Evolutionary conservation across 192 early-diverging fungal species (phyloP), one percentile per base, ranked within the genome.

Genomic region (Linnemannia schmuckeri): DNA sequence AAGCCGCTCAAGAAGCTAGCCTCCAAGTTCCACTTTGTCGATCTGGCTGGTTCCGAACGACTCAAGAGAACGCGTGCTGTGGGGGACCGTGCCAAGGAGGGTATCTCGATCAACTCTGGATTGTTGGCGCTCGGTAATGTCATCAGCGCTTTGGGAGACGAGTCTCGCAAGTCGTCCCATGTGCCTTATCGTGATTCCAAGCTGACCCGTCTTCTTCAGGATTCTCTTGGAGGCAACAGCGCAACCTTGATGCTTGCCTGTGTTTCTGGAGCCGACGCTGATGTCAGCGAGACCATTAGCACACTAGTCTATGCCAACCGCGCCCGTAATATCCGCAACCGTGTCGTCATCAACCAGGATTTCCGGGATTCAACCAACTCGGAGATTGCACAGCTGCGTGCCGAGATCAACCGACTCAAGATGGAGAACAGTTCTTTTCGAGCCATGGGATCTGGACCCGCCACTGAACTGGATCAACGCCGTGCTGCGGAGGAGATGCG

Each of bases 141-240:
- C 20, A 99, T 99, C 57, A 96, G 94, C 30, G 99, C 98, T 4
- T 92, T 99, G 22, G 97, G 97, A 44, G 98, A 98, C 79, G 89
- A 93, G 70, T 49, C 91, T 20, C 90, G 93, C 44, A 89, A 90
- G 40, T 90, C 88, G 6, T 89, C 91, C 12, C 97, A 99, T 76
- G 93, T 99, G 17, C 99, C 99, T 20, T 99, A 99, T 81, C 95
- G 99, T 84, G 98, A 99, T 87, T 96, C 95, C 24, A 99, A 99
- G 88, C 90, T 99, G 33, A 99, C 99, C 0, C 93, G 98, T n/a
- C 93, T 99, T 90, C 95, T 99, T 78, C 97, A 99, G 88, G 98
- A 99, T 90, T 96, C 95, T 18, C 89, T 99, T 57, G 99, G 99
- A 69, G 99, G 99, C 54, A 99, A 97, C 84, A 94, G 89, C 80